Base-by-base conservation (phyloP, 164 flowering plant genomes). In the Stephania yunnanensis region DNA sequence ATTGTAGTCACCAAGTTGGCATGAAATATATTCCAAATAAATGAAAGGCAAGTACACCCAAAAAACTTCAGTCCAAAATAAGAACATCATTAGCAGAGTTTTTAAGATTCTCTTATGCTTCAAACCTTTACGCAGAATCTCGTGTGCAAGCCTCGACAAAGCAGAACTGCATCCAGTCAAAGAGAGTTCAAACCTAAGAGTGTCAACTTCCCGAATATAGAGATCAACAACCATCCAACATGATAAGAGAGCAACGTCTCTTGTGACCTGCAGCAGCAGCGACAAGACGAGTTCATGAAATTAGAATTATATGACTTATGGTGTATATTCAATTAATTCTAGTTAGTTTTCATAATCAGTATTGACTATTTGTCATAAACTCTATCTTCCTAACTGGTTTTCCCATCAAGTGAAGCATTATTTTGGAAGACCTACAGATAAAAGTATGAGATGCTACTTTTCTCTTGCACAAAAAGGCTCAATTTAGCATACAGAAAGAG, bases 211-310 rank as follows among this genome's bases (percentile, higher is more conserved):
- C 63, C 94, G 84, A 46, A 89, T 84, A 78, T 91, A 92, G 63
- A 95, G 95, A 86, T 95, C 97, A 80, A 87, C 83, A 45, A 94
- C 95, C 97, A 95, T 95, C 98, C 98, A 95, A 74, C 94, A 84
- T 70, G 98, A 92, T 75, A 95, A 81, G 65, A 95, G 95, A 80
- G 97, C 84, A 5, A 95, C 97, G 78, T 95, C 93, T 77, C 84
- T 86, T 78, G 98, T 92, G 36, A 92, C 98, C 98, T 95, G 88
- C 75, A 84, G 78, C 53, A 76, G 75, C 11, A 74, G 63, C 25
- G 68, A 44, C 71, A 64, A 15, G 12, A 77, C 46, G 72, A 19
- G 50, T 64, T 71, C 22, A 70, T 22, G 44, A 63, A 44, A 70
- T 5, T 36, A 75, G 5, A 8, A 13, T 53, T 13, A 55, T 70